phyloP scores from a whole-genome alignment of 108 stramenopile species.

The Nitzschia palea region DNA sequence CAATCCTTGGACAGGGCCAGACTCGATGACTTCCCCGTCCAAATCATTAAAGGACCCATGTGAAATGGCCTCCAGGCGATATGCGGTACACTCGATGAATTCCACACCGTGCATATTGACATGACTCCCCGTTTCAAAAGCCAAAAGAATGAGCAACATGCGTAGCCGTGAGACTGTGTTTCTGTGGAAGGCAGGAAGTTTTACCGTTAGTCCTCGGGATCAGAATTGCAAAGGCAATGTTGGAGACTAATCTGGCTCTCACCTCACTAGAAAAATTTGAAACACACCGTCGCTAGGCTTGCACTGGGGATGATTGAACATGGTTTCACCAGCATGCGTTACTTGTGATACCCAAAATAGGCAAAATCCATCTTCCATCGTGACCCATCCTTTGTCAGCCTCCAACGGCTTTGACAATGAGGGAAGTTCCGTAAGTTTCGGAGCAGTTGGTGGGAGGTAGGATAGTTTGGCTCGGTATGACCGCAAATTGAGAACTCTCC shows the following conservation, averaged over 20 bases:
- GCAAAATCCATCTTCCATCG: conserved; percentile 68
- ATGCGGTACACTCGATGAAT: conserved; percentile 73
- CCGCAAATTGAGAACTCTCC: conserved; percentile 54
- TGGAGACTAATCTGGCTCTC: conserved; percentile 15
- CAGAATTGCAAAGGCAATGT: background rate
- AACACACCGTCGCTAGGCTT: conserved; percentile 80
- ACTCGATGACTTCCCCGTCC: conserved; percentile 86
- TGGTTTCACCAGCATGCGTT: conserved; percentile 66
- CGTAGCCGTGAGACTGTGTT: conserved; percentile 49
- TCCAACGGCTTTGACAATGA: conserved; percentile 55
- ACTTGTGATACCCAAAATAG: conserved; percentile 84
- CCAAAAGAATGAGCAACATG: conserved; percentile 59
- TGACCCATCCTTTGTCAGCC: conserved; percentile 48
- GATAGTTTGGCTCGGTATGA: conserved; percentile 70
- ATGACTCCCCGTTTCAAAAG: conserved; percentile 74
- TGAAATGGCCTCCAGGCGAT: conserved; percentile 67
- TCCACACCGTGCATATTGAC: conserved; percentile 53
- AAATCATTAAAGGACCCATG: conserved; percentile 75
- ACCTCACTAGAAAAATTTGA: conserved; percentile 72
- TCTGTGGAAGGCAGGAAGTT: background rate
- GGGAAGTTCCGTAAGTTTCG: conserved; percentile 30
- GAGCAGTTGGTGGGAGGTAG: conserved; percentile 51
- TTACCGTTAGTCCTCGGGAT: background rate
- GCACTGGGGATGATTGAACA: conserved; percentile 61
- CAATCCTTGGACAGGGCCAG: conserved; percentile 78